Evolutionary conservation across 179 eudicot species (phyloP).

Genomic region (Beta corolliflora): DNA sequence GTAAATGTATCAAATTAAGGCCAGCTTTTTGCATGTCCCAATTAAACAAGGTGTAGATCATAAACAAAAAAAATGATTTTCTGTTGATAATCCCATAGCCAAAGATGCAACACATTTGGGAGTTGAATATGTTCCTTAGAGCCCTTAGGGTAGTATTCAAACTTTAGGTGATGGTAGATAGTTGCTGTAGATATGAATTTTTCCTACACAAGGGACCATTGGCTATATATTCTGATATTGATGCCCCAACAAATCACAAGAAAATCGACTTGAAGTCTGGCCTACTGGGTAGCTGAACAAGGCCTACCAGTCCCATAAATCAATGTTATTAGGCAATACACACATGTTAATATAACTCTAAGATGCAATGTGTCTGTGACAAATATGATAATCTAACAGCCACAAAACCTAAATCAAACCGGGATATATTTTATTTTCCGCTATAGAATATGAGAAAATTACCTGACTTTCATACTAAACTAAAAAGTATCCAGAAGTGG

Average conservation of each 20-base stretch:
- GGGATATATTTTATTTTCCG: too few species aligned
- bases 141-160: not conserved
- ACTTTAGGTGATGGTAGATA: not conserved
- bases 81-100: too few species aligned
- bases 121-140: not conserved
- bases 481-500: too few species aligned
- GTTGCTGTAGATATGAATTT: not conserved
- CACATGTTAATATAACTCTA: not conserved
- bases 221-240: too few species aligned
- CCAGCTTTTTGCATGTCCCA: too few species aligned
- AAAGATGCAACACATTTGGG: not conserved
- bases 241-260: not conserved
- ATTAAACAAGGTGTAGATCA: too few species aligned
- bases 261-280: too few species aligned
- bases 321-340: not conserved
- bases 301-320: not conserved
- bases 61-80: too few species aligned
- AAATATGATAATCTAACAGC: not conserved
- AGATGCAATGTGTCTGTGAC: not conserved
- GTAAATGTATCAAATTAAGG: not conserved
- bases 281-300: not conserved
- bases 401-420: not conserved
- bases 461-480: too few species aligned
- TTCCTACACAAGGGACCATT: too few species aligned
- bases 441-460: too few species aligned